phyloP scores from a whole-genome alignment of 192 early-diverging fungal genomes.

The Rhizoclosmatium sp. region DNA sequence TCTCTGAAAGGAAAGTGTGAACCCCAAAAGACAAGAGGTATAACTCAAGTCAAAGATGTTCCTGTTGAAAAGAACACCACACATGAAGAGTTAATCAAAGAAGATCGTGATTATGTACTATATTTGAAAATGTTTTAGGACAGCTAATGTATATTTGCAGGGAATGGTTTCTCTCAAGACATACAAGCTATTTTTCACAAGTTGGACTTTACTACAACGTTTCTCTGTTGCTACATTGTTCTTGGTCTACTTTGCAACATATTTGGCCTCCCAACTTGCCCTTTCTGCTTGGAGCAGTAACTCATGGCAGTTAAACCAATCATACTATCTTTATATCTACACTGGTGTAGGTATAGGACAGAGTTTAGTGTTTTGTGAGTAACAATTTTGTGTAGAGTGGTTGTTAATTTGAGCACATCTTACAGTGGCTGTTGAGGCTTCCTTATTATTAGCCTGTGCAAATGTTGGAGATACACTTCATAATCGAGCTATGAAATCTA shows the following conservation, averaged over 20 bases:
- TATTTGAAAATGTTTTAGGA: slow-evolving; percentile 2
- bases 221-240: background rate
- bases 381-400: background rate
- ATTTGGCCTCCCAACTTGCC: background rate
- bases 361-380: background rate
- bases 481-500: slow-evolving; percentile 21
- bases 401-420: background rate
- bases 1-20: background rate
- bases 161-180: slow-evolving; percentile 12
- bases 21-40: background rate
- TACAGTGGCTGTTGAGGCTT: background rate
- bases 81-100: background rate
- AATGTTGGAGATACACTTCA: slow-evolving; percentile 50
- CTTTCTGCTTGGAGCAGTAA: background rate
- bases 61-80: background rate
- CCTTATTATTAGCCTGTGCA: background rate
- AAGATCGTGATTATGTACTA: slow-evolving; percentile 20
- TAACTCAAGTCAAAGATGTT: background rate
- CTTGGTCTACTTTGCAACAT: background rate
- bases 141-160: background rate
- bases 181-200: background rate
- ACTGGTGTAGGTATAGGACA: background rate
- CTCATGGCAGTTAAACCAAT: background rate
- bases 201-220: background rate
- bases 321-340: background rate